phyloP scores from a whole-genome alignment of 225 moss, liverwort and hornwort species.

The Bryum argenteum region DNA sequence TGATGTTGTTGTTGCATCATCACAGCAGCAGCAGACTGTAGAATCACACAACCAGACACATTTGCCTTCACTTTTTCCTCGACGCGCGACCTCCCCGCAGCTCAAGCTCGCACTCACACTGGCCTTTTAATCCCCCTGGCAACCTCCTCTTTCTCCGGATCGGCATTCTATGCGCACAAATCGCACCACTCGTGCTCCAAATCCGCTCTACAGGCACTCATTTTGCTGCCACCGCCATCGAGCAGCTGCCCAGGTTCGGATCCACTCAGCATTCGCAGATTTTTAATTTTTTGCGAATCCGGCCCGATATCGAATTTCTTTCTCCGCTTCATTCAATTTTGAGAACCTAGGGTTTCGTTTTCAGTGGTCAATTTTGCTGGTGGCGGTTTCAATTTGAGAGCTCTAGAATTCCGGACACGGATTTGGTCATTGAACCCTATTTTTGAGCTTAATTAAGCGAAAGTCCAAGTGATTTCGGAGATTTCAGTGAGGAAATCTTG shows the following conservation, averaged over 20 bases:
- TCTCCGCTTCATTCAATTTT: background rate
- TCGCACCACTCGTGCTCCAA: background rate
- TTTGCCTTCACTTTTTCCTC: background rate
- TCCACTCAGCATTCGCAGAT: background rate
- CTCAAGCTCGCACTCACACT: background rate
- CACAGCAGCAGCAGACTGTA: background rate
- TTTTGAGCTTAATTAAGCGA: conserved; percentile 9
- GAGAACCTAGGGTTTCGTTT: conserved; percentile 40
- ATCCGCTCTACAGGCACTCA: no score
- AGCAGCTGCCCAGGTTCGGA: no score
- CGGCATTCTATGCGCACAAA: background rate
- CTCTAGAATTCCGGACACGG: conserved; percentile 8
- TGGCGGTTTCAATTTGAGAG: background rate
- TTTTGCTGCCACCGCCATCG: no score
- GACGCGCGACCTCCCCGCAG: conserved; percentile 1
- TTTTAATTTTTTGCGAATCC: background rate
- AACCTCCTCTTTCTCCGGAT: background rate
- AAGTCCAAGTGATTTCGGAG: no score
- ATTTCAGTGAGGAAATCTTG: background rate
- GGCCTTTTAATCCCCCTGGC: no score
- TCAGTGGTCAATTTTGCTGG: conserved; percentile 9
- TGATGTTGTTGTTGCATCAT: background rate
- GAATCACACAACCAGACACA: background rate
- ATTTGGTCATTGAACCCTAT: conserved; percentile 24
- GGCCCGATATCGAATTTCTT: background rate